Conservation (phyloP, 768 basidiomycete species). For the Dendrothele bispora region DNA sequence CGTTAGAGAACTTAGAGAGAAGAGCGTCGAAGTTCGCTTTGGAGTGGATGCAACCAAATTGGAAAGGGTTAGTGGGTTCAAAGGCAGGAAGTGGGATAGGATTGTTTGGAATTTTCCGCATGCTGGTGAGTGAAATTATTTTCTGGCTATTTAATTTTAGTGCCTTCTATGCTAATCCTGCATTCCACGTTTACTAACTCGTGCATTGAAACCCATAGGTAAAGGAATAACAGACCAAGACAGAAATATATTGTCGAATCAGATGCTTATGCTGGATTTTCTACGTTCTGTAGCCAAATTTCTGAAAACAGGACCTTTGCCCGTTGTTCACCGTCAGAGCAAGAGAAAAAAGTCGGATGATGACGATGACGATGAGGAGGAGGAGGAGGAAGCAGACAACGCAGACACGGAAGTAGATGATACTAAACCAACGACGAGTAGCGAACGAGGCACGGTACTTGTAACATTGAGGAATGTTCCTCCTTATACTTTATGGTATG, state of each 20-base stretch:
- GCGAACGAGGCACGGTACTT: conserved; percentile 68
- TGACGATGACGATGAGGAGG: conserved; percentile 48
- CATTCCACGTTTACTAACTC: conserved; percentile 5
- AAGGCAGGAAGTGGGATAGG: conserved; percentile 67
- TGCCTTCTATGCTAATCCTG: neutral
- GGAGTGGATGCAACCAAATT: conserved; percentile 82
- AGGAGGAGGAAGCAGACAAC: conserved; percentile 32
- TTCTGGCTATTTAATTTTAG: neutral
- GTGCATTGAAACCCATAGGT: conserved; percentile 38
- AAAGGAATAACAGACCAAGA: conserved; percentile 93
- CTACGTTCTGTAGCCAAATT: conserved; percentile 68
- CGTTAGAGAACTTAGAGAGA: conserved; percentile 50
- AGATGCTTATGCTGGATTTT: conserved; percentile 79
- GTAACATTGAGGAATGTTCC: conserved; percentile 83
- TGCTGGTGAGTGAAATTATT: conserved; percentile 61
- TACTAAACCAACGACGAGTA: conserved; percentile 13
- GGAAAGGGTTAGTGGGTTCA: conserved; percentile 58
- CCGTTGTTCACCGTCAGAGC: conserved; percentile 35
- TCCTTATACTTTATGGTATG: conserved; percentile 87
- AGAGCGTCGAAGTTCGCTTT: conserved; percentile 75
- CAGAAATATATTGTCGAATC: conserved; percentile 89
- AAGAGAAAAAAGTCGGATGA: conserved; percentile 45
- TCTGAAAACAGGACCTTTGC: conserved; percentile 57
- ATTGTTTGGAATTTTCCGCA: conserved; percentile 98
- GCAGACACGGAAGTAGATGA: conserved; percentile 20